Conservation (phyloP, 2,329 filamentous ascomycete species). For the Aspergillus hiratsukae region DNA sequence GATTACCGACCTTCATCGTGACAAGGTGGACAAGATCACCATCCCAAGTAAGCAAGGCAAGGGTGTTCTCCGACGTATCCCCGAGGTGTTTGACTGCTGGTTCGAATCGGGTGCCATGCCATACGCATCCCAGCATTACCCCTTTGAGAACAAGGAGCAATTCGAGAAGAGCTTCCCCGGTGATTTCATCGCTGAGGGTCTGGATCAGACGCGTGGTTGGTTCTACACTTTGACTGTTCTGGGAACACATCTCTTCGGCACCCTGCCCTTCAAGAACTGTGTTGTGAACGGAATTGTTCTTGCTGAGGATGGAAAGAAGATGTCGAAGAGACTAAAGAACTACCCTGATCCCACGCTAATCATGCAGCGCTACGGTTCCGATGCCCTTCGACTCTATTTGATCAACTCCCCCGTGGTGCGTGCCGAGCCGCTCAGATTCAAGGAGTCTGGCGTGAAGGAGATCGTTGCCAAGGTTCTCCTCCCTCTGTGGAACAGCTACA, state of each 20-base stretch:
- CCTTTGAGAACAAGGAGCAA: conserved; percentile 79
- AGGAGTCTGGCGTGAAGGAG: conserved; percentile 88
- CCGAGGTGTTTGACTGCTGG: conserved; percentile 96
- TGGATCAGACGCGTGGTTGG: conserved; percentile 94
- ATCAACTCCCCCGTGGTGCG: conserved; percentile 96
- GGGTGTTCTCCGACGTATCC: conserved; percentile 71
- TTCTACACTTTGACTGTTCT: conserved; percentile 91
- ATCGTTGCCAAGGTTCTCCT: conserved; percentile 88
- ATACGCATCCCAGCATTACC: conserved; percentile 85
- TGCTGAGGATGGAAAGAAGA: conserved; percentile 95
- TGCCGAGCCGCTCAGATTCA: conserved; percentile 85
- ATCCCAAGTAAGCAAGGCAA: conserved; percentile 88
- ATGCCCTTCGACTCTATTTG: conserved; percentile 88
- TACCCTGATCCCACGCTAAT: conserved; percentile 83
- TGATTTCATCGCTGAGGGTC: conserved; percentile 89
- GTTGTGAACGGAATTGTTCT: conserved; percentile 95
- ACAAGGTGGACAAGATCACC: conserved; percentile 90
- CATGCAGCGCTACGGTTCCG: conserved; percentile 84
- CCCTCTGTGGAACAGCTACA: conserved; percentile 93
- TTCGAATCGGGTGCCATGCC: conserved; percentile 97
- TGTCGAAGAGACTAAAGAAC: conserved; percentile 96
- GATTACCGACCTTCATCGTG: conserved; percentile 80
- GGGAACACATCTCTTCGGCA: conserved; percentile 80
- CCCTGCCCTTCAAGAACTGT: conserved; percentile 86
- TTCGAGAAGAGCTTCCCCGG: conserved; percentile 81